Percentiles rank a stretch among this genome's conserved stretches.
phyloP scores from a whole-genome alignment of 176 grass and related monocot species.

The Dendrocalamus sinicus region DNA sequence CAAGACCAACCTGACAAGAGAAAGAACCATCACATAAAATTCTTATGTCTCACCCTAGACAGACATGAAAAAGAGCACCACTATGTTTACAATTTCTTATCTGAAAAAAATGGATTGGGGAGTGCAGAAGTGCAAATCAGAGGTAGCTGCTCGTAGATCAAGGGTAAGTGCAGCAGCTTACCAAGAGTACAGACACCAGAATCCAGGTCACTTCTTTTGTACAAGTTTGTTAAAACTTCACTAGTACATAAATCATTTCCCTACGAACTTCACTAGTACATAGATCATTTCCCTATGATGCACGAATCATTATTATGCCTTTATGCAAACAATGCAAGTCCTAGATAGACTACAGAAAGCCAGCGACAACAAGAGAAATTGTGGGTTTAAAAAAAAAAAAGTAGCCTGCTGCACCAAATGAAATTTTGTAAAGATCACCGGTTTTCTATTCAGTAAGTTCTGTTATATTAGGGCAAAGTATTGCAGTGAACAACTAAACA shows the following conservation, averaged over 20 bases:
- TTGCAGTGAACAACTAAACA: neutral
- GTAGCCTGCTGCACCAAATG: neutral
- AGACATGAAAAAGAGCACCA: neutral
- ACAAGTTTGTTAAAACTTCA: neutral
- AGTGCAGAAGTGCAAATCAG: neutral
- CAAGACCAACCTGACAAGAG: conserved; percentile 74
- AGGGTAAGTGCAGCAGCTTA: neutral
- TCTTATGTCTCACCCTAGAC: neutral
- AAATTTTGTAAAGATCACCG: neutral
- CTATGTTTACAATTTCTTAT: neutral
- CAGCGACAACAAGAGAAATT: neutral
- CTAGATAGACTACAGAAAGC: neutral
- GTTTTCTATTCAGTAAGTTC: neutral
- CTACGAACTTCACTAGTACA: neutral
- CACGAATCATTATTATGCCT: neutral
- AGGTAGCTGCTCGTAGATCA: neutral
- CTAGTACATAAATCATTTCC: neutral
- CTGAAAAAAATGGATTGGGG: neutral
- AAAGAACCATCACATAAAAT: neutral
- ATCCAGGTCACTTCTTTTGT: neutral
- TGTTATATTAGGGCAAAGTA: neutral
- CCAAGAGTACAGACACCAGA: neutral
- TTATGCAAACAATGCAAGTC: neutral
- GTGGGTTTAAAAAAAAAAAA: neutral
- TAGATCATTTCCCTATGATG: neutral